phyloP scores from a whole-genome alignment of 2,329 filamentous ascomycete genomes.

The Aspergillus fijiensis region DNA sequence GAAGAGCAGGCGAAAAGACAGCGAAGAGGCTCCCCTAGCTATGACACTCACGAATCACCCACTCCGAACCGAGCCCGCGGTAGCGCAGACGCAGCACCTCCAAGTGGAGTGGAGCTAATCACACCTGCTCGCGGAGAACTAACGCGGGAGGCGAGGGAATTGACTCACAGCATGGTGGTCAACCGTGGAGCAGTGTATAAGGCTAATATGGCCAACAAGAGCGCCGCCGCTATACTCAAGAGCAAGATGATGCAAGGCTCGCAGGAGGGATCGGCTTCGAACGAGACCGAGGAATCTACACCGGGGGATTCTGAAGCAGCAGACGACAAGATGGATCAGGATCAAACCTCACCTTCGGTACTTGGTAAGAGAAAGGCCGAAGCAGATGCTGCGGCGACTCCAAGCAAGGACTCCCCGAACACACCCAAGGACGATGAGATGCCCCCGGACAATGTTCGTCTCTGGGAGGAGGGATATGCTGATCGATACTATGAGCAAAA shows the following conservation, averaged over 20 bases:
- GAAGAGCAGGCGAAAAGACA: constrained; percentile 45
- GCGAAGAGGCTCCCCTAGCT: constrained; percentile 47
- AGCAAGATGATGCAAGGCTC: constrained; percentile 63
- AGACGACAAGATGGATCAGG: constrained; percentile 25
- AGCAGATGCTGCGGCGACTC: constrained; percentile 55
- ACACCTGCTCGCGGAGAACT: constrained; percentile 55
- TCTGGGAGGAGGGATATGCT: constrained; percentile 95
- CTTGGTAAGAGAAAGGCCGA: constrained; percentile 66
- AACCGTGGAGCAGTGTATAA: constrained; percentile 67
- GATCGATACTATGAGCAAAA: constrained; percentile 98
- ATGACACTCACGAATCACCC: constrained; percentile 37
- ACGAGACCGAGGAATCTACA: constrained; percentile 27
- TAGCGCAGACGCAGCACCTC: constrained; percentile 36
- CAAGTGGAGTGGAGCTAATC: constrained; percentile 56
- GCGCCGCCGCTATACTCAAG: constrained; percentile 84
- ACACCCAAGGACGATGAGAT: constrained; percentile 56
- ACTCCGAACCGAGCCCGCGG: constrained; percentile 27
- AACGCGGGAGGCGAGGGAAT: constrained; percentile 56
- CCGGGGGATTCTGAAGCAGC: constrained; percentile 28
- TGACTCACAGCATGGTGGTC: constrained; percentile 87
- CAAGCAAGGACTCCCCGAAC: constrained; percentile 51
- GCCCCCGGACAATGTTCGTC: constrained; percentile 74
- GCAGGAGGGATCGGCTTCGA: constrained; percentile 19
- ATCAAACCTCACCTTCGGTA: constrained; percentile 32
- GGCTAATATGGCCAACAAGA: constrained; percentile 85